These are phyloP conservation scores for Aspergillus brasiliensis DNA, from an alignment of 2,329 filamentous ascomycete genomes.

Conservation along the genomic window DNA sequence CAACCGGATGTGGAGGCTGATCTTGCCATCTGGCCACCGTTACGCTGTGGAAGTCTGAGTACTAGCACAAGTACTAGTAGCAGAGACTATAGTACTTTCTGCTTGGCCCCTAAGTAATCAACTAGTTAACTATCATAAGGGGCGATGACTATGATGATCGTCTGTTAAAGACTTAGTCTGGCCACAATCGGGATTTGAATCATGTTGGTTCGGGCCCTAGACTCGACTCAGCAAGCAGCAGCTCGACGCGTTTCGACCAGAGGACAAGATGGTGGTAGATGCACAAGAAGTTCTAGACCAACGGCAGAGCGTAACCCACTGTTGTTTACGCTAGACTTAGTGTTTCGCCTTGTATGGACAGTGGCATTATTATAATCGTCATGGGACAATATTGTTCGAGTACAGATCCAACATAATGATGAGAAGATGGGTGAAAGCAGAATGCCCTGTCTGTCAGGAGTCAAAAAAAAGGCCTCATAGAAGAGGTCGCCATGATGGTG, in stretches of 20 bases:
- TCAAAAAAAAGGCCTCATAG: background rate
- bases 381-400: background rate
- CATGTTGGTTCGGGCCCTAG: background rate
- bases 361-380: background rate
- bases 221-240: constrained; percentile 8
- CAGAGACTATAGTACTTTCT: no score
- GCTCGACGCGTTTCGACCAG: constrained; percentile 9
- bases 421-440: no score
- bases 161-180: background rate
- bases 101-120: no score
- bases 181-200: background rate
- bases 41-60: background rate
- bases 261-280: constrained; percentile 8
- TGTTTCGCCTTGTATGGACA: background rate
- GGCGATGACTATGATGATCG: constrained; percentile 1
- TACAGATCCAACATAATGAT: no score
- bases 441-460: background rate
- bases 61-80: background rate
- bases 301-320: constrained; percentile 16
- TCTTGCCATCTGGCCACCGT: background rate
- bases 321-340: constrained; percentile 13
- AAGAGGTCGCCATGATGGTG: background rate
- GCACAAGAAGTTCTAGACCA: constrained; percentile 23
- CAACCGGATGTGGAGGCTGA: background rate
- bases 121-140: background rate